A percentile compares a stretch with the other conserved stretches of the same genome.
phyloP scores from a whole-genome alignment of 2,329 filamentous ascomycete genomes.

The Pseudogymnoascus sp. region DNA sequence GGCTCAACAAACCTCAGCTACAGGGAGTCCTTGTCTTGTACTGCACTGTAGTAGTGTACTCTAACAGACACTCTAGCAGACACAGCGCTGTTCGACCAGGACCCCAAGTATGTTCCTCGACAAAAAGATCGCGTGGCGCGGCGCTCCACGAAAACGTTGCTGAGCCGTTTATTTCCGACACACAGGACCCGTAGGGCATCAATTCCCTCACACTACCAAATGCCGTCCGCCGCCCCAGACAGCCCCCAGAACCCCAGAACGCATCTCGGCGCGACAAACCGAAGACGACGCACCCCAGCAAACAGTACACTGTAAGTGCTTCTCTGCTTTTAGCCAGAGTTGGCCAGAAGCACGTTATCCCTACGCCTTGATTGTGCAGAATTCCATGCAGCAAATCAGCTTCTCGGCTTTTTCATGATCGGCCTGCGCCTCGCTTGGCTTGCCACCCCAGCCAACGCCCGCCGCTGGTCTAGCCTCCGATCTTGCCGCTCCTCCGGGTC shows the following conservation, averaged over 20 bases:
- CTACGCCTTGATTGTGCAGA: neutral
- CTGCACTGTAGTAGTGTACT: neutral
- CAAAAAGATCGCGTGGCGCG: neutral
- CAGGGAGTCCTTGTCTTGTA: neutral
- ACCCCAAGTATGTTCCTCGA: neutral
- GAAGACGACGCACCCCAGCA: neutral
- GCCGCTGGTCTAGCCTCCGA: neutral
- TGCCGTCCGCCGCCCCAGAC: constrained; percentile 1
- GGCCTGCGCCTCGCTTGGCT: constrained; percentile 7
- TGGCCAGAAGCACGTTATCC: constrained; percentile 1
- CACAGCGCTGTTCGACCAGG: neutral
- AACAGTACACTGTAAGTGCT: neutral
- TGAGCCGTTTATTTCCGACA: constrained; percentile 8
- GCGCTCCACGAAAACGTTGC: neutral
- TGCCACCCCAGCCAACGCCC: neutral
- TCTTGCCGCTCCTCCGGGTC: constrained; percentile 8
- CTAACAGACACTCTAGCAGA: neutral
- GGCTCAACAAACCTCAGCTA: neutral
- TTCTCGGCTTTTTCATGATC: neutral
- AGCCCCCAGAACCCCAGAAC: neutral
- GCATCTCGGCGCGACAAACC: constrained; percentile 8
- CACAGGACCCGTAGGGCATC: constrained; percentile 1
- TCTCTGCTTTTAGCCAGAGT: neutral
- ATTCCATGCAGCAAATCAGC: neutral
- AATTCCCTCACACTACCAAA: constrained; percentile 8